phyloP scores from a whole-genome alignment of 371 early-diverging fungal genomes.

The Blakeslea trispora region DNA sequence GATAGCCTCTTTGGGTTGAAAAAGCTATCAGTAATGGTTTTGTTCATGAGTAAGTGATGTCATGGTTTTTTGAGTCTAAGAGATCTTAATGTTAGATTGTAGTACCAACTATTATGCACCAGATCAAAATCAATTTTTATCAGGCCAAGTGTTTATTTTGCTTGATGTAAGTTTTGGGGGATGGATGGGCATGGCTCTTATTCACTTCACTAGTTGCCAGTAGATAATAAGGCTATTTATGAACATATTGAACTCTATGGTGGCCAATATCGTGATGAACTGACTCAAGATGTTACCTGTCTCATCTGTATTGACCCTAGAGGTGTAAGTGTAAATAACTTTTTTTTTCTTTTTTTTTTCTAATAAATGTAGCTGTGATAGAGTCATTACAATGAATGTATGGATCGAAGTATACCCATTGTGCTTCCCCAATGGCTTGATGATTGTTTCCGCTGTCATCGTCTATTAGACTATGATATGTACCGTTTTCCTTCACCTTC shows the following conservation, averaged over 20 bases:
- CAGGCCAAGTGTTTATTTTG: conserved; percentile 56
- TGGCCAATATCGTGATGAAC: conserved; percentile 49
- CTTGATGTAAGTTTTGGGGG: conserved; percentile 33
- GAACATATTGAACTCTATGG: conserved; percentile 58
- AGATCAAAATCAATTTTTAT: conserved; percentile 50
- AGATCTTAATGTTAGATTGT: too few species aligned
- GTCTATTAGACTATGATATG: not conserved
- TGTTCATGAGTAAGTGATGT: conserved; percentile 50
- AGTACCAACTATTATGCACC: conserved; percentile 57
- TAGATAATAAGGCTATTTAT: conserved; percentile 50
- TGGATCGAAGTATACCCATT: conserved; percentile 53
- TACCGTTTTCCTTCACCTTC: conserved; percentile 15
- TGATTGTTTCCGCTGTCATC: conserved; percentile 61
- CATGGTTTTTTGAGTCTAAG: too few species aligned
- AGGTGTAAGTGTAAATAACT: conserved; percentile 42
- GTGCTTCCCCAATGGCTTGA: conserved; percentile 84
- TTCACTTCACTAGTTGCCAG: conserved; percentile 38
- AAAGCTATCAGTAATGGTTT: conserved; percentile 28
- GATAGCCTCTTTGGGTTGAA: conserved; percentile 46
- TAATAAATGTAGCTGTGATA: too few species aligned
- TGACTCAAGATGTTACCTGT: conserved; percentile 62
- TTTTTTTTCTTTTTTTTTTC: not conserved
- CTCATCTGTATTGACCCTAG: conserved; percentile 47
- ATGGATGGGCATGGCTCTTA: not conserved
- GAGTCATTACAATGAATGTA: conserved; percentile 55